phyloP scores from a whole-genome alignment of 495 filamentous ascomycete species.

The Barbatosphaeria neglecta region DNA sequence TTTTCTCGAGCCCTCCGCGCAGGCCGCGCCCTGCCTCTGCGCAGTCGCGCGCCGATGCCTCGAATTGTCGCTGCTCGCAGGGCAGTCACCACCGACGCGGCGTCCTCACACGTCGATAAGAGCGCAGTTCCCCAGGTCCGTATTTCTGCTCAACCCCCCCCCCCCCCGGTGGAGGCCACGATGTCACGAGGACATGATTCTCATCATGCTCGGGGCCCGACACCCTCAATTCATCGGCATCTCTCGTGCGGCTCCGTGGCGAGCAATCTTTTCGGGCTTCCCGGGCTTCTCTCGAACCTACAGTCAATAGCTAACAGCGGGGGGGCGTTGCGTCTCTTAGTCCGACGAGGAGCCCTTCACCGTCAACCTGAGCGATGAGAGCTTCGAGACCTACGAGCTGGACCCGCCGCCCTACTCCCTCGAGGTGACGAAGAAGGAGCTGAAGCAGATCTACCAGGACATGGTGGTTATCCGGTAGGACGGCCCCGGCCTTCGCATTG shows the following conservation, averaged over 20 bases:
- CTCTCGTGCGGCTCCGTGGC: too few species aligned
- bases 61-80: constrained; percentile 35
- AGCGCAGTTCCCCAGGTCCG: constrained; percentile 59
- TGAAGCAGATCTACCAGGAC: constrained; percentile 97
- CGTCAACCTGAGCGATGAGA: constrained; percentile 86
- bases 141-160: neutral
- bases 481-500: constrained; percentile 2
- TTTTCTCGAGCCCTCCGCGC: constrained; percentile 41
- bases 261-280: too few species aligned
- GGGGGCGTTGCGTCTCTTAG: constrained; percentile 28
- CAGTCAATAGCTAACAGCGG: neutral
- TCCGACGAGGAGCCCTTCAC: constrained; percentile 91
- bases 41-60: constrained; percentile 37
- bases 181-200: too few species aligned
- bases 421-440: constrained; percentile 86
- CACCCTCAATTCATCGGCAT: too few species aligned
- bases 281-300: neutral
- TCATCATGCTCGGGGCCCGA: too few species aligned
- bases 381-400: constrained; percentile 98
- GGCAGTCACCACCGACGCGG: constrained; percentile 87
- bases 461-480: constrained; percentile 87
- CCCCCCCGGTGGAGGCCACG: neutral
- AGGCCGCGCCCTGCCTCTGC: constrained; percentile 30
- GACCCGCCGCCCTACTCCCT: constrained; percentile 88
- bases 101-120: constrained; percentile 80